Evolutionary conservation across 2,329 filamentous ascomycete species (phyloP), one percentile per base, ranked within the genome.

Genomic region (Sarocladium strictum): DNA sequence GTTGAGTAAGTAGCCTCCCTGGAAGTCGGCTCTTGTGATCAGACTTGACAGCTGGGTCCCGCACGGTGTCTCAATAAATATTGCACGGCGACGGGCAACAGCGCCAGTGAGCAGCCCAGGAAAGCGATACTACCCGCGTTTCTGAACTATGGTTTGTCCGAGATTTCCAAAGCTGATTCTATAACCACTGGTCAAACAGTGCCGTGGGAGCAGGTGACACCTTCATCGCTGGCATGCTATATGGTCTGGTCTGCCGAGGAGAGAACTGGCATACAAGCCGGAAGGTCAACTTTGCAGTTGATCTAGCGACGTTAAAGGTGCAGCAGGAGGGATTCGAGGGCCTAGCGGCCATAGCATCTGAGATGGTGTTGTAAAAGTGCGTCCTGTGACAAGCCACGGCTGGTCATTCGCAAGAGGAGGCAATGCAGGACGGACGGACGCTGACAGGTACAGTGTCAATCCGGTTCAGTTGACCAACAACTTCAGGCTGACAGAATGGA

Each of bases 171-270:
- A 35, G 47, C 47, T 51, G 47, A 51, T 24, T n/a, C 15, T 7
- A 9, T 33, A n/a, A 3, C 17, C 14, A n/a, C 17, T n/a, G 23
- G 10, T 32, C 23, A 14, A 11, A 65, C 65, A 89, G 86, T 65
- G 78, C 85, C 5, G 79, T 90, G 57, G 87, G 87, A 54, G 87
- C 87, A 41, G 87, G 87, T 60, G 87, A 90, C 64, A 89, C 87
- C 0, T 90, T 90, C 63, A 81, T 87, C 59, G 87, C 86, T 32
- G 86, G 85, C 56, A 82, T 87, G 67, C 69, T 90, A 50, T 89
- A 84, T 68, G 77, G 74, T 33, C 67, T 88, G 57, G 68, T 78
- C 55, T 79, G 74, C 63, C 76, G 76, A 58, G 60, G 63, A 41
- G 62, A 67, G 9, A 70, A 77, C 58, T 85, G 80, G 80, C 65